Evolutionary conservation across 345 rosid species (phyloP).

Genomic region (Stellera chamaejasme): DNA sequence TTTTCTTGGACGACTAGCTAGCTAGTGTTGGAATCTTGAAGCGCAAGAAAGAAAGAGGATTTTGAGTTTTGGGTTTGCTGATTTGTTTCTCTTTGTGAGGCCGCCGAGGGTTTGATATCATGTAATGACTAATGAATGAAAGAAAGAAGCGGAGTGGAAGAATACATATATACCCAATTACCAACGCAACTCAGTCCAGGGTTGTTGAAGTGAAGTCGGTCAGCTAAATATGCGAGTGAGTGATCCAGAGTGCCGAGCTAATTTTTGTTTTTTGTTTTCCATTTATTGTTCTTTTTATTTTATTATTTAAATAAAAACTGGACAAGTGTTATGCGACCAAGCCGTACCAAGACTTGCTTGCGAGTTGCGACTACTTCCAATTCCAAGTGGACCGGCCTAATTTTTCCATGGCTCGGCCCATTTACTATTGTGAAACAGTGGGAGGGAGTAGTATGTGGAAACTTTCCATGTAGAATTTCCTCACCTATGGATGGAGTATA

Average conservation of each 20-base stretch:
- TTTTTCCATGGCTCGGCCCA: conserved; percentile 10
- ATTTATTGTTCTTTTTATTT: too few relatives aligned
- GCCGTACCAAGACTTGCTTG: conserved; percentile 13
- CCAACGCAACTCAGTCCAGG: conserved; percentile 6
- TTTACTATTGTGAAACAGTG: too few relatives aligned
- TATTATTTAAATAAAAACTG: too few relatives aligned
- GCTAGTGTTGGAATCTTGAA: conserved; percentile 7
- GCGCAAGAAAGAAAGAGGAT: background rate
- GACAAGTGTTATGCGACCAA: too few relatives aligned
- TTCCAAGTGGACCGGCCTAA: conserved; percentile 24
- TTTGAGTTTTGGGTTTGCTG: background rate
- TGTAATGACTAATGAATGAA: conserved; percentile 9
- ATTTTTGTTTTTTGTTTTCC: too few relatives aligned
- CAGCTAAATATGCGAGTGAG: conserved; percentile 29
- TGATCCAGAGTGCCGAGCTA: background rate
- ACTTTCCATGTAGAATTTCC: too few relatives aligned
- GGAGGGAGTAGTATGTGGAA: too few relatives aligned
- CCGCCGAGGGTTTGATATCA: background rate
- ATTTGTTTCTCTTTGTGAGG: background rate
- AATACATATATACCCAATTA: conserved; percentile 24
- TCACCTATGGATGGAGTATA: too few relatives aligned
- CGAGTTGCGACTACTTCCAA: conserved; percentile 18
- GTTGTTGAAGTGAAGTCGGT: conserved; percentile 52
- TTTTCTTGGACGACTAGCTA: background rate
- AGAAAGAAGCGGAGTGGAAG: conserved; percentile 6